These are phyloP conservation scores for Noccaea caerulescens DNA, from an alignment of 345 rosid species.

Conservation along the genomic window DNA sequence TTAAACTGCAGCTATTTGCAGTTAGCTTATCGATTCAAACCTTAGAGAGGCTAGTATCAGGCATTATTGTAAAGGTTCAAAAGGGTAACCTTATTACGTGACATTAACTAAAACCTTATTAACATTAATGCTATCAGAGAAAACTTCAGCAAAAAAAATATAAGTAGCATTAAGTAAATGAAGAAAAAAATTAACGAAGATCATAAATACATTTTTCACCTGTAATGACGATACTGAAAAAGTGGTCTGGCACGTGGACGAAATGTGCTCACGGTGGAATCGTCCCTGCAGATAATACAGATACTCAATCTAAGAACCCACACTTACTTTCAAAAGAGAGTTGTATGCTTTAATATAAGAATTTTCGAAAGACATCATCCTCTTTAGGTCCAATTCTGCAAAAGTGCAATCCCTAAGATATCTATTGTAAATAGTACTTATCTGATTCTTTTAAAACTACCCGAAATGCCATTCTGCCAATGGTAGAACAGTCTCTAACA, in stretches of 20 bases:
- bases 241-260: conserved; percentile 93
- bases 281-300: conserved; percentile 72
- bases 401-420: conserved; percentile 22
- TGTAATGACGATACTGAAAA: conserved; percentile 97
- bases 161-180: conserved; percentile 15
- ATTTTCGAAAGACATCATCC: conserved; percentile 8
- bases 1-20: conserved; percentile 28
- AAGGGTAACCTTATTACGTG: conserved; percentile 26
- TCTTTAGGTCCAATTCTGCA: conserved; percentile 11
- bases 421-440: conserved; percentile 24
- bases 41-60: conserved; percentile 26
- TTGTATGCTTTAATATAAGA: conserved; percentile 5
- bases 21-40: conserved; percentile 11
- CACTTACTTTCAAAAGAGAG: conserved; percentile 26
- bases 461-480: conserved; percentile 2
- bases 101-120: conserved; percentile 18
- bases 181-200: conserved; percentile 1
- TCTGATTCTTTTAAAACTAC: not conserved
- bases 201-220: conserved; percentile 50
- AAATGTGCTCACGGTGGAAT: conserved; percentile 83
- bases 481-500: conserved; percentile 8
- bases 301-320: conserved; percentile 20
- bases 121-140: conserved; percentile 14
- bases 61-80: conserved; percentile 22
- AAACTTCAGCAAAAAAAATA: conserved; percentile 4